Percentiles rank a stretch among this genome's conserved stretches.
phyloP scores from a whole-genome alignment of 163 green algal species.

The Chlamydomonas reinhardtii region DNA sequence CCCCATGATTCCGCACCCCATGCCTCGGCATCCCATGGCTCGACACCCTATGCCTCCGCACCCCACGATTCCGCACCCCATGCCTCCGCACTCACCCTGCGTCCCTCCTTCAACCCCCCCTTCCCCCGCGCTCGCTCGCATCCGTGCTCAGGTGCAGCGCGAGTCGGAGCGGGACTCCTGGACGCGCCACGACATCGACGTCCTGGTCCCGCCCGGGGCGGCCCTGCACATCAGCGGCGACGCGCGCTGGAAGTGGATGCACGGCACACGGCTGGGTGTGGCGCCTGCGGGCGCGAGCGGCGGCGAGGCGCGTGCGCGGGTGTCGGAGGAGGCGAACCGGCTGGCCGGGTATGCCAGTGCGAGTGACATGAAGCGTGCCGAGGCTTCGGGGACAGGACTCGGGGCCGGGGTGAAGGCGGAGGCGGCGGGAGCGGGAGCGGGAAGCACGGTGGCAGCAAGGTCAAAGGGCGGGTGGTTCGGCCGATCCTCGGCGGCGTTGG shows the following conservation, averaged over 20 bases:
- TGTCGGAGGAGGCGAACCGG: too few relatives aligned
- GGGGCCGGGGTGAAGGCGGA: background rate
- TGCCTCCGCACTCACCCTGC: too few relatives aligned
- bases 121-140: too few relatives aligned
- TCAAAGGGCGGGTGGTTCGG: too few relatives aligned
- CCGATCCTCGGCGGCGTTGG: too few relatives aligned
- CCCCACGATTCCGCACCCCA: too few relatives aligned
- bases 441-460: background rate
- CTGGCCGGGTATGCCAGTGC: background rate
- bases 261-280: conserved; percentile 52
- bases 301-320: too few relatives aligned
- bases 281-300: background rate
- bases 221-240: conserved; percentile 38
- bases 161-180: conserved; percentile 32
- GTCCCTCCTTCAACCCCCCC: background rate
- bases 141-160: background rate
- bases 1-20: too few relatives aligned
- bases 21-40: too few relatives aligned
- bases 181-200: conserved; percentile 40
- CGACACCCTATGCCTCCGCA: too few relatives aligned
- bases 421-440: too few relatives aligned
- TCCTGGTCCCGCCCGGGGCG: conserved; percentile 20
- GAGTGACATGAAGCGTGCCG: background rate
- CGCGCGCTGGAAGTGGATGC: conserved; percentile 48
- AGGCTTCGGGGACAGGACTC: background rate